A percentile compares a stretch with the other conserved stretches of the same genome.
Conservation (phyloP, 2,329 filamentous ascomycete genomes). For the Cladorrhinum sp. region DNA sequence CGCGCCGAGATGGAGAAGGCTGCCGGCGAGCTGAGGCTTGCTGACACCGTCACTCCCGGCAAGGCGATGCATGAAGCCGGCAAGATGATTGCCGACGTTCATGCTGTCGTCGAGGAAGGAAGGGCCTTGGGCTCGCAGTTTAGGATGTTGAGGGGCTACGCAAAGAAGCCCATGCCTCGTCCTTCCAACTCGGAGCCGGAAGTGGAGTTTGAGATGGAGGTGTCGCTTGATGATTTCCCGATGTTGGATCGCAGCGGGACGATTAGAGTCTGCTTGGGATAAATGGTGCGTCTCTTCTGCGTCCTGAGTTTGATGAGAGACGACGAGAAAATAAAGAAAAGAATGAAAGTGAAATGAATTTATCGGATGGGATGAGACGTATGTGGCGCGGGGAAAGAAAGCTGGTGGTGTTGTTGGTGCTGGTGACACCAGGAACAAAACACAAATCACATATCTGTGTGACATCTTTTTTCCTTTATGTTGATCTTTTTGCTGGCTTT, state of each 20-base stretch:
- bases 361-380: too few species aligned
- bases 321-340: background rate
- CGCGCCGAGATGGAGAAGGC: slow-evolving; percentile 80
- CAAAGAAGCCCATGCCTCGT: slow-evolving; percentile 52
- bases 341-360: background rate
- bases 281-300: slow-evolving; percentile 20
- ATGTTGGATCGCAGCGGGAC: slow-evolving; percentile 20
- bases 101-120: slow-evolving; percentile 62
- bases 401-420: background rate
- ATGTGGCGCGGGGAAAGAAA: background rate
- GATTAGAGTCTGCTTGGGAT: slow-evolving; percentile 23
- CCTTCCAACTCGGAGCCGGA: slow-evolving; percentile 20
- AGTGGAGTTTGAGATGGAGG: background rate
- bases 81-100: slow-evolving; percentile 58
- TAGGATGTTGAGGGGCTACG: slow-evolving; percentile 61
- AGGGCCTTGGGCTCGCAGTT: slow-evolving; percentile 57
- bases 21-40: slow-evolving; percentile 61
- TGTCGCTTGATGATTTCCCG: slow-evolving; percentile 1
- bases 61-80: slow-evolving; percentile 54
- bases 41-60: slow-evolving; percentile 51
- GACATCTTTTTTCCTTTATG: background rate
- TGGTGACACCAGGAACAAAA: background rate
- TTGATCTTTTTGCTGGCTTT: background rate
- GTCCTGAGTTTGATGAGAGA: background rate
- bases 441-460: slow-evolving; percentile 1